Base-by-base conservation (phyloP, 1,284 basidiomycete species). In the Trametes hirsuta region DNA sequence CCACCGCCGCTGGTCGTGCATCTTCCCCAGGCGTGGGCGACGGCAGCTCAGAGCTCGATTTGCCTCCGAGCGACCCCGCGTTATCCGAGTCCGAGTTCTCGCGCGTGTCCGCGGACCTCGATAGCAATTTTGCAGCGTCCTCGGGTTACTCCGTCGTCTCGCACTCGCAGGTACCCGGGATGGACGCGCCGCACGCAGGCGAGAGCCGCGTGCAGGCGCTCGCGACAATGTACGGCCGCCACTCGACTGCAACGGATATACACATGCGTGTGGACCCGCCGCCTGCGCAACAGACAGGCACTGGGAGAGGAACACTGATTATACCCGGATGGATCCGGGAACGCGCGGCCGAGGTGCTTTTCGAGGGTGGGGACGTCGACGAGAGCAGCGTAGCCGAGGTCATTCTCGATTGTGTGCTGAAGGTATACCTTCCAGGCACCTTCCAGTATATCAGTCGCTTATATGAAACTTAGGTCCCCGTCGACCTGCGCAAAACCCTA, bases 261-360 rank as follows among this genome's bases (percentile, higher is more conserved):
- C 81, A 80, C 11, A 79, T 93, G 72, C 81, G 79, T 3, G 87
- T 93, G 15, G 74, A 81, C 22, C 89, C 90, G 30, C 88, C 89
- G 4, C 67, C 75, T 0, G 77, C 83, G 21, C 86, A 90, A 69
- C 86, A 85, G 66, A 77, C 77, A 5, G 87, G 88, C 0, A 90
- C 88, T 0, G 90, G 89, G 0, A 75, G 80, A n/a, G 94, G 93
- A 0, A 91, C 88, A 0, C 75, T 98, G 39, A 80, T 91, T 45
- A 86, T 99, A 42, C 97, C 97, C 0, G 96, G 96, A 0, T 99
- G 97, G 97, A 81, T 98, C 24, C 79, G 97, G 39, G 95, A 98
- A 72, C 82, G 95, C 8, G 92, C 92, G 0, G 88, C 93, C 3
- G 97, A 99, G 71, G 82, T 96, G 4, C 78, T 98, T 1, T 98